These are phyloP conservation scores for Aureobasidium sp. DNA, from an alignment of 2,329 filamentous ascomycete genomes.

Conservation along the genomic window DNA sequence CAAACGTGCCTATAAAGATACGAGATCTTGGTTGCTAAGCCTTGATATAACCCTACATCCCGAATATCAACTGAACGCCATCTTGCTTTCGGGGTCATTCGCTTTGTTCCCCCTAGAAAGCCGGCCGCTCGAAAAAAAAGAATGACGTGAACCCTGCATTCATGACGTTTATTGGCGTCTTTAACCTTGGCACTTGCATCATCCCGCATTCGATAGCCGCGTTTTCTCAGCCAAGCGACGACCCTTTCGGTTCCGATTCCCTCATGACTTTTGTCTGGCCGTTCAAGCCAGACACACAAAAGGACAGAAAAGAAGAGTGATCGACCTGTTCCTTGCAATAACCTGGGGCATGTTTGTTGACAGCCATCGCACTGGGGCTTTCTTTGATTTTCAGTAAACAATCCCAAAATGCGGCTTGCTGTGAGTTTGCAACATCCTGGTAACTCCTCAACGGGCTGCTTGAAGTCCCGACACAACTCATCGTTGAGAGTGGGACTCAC, in stretches of 20 bases:
- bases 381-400: background rate
- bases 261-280: background rate
- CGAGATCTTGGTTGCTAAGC: background rate
- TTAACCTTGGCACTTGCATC: conserved; percentile 13
- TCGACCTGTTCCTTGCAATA: background rate
- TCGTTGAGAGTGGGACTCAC: conserved; percentile 15
- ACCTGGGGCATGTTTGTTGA: conserved; percentile 4
- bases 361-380: background rate
- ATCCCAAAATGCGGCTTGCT: background rate
- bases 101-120: conserved; percentile 18
- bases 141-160: conserved; percentile 14
- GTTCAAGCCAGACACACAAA: background rate
- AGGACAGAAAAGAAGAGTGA: background rate
- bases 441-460: conserved; percentile 8
- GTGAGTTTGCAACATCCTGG: conserved; percentile 9
- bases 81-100: conserved; percentile 10
- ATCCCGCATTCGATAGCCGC: conserved; percentile 19
- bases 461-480: background rate
- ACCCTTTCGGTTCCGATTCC: conserved; percentile 12
- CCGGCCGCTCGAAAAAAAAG: conserved; percentile 4
- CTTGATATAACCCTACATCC: background rate
- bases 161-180: conserved; percentile 14
- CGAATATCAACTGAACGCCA: background rate
- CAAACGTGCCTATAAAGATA: background rate
- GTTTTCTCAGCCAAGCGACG: conserved; percentile 13